Evolutionary conservation across 75 land plant genomes (phyloP).

Genomic region (Larix kaempferi): DNA sequence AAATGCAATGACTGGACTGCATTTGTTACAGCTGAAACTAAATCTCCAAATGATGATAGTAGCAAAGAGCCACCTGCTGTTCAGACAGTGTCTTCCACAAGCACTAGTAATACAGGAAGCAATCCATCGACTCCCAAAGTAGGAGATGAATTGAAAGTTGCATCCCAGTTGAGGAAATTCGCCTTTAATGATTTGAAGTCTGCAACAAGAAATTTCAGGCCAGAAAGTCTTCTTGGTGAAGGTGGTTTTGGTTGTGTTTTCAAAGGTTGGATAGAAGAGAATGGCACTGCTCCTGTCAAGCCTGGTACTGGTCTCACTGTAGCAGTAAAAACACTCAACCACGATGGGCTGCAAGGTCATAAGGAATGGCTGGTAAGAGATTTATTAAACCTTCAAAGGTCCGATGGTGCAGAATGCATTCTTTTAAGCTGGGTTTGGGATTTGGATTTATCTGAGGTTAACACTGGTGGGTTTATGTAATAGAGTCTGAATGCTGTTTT

Average conservation of each 20-base stretch:
- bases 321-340: conserved; percentile 80
- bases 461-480: no score
- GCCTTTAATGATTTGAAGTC: conserved; percentile 12
- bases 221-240: conserved; percentile 19
- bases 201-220: conserved; percentile 21
- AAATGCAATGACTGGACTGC: no score
- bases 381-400: background rate
- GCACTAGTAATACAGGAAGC: conserved; percentile 45
- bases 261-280: conserved; percentile 82
- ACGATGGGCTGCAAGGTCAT: conserved; percentile 84
- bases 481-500: no score
- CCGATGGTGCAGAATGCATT: no score
- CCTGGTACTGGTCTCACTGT: conserved; percentile 74
- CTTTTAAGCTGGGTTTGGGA: no score
- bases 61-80: conserved; percentile 41
- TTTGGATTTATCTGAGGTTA: no score
- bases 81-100: conserved; percentile 33
- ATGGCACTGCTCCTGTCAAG: conserved; percentile 65
- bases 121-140: conserved; percentile 42
- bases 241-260: conserved; percentile 49
- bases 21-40: conserved; percentile 21
- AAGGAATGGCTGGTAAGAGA: conserved; percentile 79
- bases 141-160: conserved; percentile 45
- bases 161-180: conserved; percentile 42
- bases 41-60: conserved; percentile 39